A percentile compares a stretch with the other conserved stretches of the same genome.
Evolutionary conservation across 2,329 filamentous ascomycete species (phyloP).

Genomic region (Penicillium sp.): DNA sequence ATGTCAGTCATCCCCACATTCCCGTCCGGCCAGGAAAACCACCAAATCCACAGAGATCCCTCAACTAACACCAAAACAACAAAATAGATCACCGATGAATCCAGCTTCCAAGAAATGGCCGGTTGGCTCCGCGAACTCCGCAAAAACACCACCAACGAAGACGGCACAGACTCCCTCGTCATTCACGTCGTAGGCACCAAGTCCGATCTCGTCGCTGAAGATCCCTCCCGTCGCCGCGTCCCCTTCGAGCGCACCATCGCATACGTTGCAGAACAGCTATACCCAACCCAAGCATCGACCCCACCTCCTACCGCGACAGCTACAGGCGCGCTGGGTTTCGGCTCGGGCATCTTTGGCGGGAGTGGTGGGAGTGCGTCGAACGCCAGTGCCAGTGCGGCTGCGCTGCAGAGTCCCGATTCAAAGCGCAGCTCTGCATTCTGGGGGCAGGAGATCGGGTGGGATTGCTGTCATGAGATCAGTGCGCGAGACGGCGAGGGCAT

Average conservation of each 20-base stretch:
- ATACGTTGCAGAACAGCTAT: slow-evolving; percentile 90
- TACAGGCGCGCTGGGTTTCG: slow-evolving; percentile 16
- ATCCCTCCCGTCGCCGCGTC: slow-evolving; percentile 76
- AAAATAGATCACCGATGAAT: slow-evolving; percentile 70
- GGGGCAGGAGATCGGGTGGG: slow-evolving; percentile 93
- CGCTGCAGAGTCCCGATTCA: slow-evolving; percentile 41
- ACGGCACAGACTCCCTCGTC: slow-evolving; percentile 68
- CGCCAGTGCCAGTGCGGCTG: slow-evolving; percentile 22
- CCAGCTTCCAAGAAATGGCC: slow-evolving; percentile 89
- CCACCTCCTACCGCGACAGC: slow-evolving; percentile 63
- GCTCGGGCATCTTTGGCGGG: slow-evolving; percentile 19
- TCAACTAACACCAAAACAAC: background rate
- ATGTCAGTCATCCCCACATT: slow-evolving; percentile 37
- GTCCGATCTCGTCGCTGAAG: slow-evolving; percentile 82
- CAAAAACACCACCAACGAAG: slow-evolving; percentile 64
- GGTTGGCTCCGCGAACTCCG: slow-evolving; percentile 85
- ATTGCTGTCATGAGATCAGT: slow-evolving; percentile 95
- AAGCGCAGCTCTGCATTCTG: slow-evolving; percentile 59
- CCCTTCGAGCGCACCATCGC: slow-evolving; percentile 95
- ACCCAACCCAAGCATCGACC: slow-evolving; percentile 67
- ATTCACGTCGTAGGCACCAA: slow-evolving; percentile 96
- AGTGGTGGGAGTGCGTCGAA: slow-evolving; percentile 27
- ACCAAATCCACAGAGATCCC: background rate
- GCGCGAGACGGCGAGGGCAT: slow-evolving; percentile 94
- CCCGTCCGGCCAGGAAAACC: background rate